These are phyloP conservation scores for Allomyces javanicus DNA, from an alignment of 192 early-diverging fungal species.

Conservation along the genomic window DNA sequence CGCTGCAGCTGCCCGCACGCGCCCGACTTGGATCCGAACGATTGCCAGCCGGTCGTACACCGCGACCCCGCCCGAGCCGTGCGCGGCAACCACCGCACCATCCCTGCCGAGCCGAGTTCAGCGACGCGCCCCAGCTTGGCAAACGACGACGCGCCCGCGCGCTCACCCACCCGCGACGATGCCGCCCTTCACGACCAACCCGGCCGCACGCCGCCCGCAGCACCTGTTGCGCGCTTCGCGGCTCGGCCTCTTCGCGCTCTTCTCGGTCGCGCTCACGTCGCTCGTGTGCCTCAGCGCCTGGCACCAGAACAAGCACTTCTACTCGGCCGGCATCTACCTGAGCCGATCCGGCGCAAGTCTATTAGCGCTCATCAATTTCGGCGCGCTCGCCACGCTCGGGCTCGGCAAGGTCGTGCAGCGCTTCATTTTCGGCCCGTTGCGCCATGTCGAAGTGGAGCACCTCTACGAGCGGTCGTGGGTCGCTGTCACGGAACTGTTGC, in stretches of 20 bases:
- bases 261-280: slow-evolving; percentile 1
- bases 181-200: too few relatives aligned
- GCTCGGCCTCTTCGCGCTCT: neutral
- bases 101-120: too few relatives aligned
- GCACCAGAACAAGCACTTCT: slow-evolving; percentile 45
- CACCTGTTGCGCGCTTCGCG: neutral
- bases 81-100: too few relatives aligned
- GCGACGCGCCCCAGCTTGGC: too few relatives aligned
- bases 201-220: too few relatives aligned
- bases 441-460: slow-evolving; percentile 30
- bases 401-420: slow-evolving; percentile 50
- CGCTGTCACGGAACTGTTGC: slow-evolving; percentile 85
- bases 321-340: slow-evolving; percentile 72
- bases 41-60: too few relatives aligned
- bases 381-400: slow-evolving; percentile 55
- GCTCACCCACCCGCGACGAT: too few relatives aligned
- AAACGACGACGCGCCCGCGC: too few relatives aligned
- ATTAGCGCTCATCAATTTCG: slow-evolving; percentile 71
- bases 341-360: slow-evolving; percentile 69
- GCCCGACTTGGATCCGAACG: too few relatives aligned
- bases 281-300: slow-evolving; percentile 20
- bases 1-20: too few relatives aligned
- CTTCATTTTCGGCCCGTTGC: slow-evolving; percentile 1
- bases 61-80: too few relatives aligned
- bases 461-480: slow-evolving; percentile 97